Conservation (phyloP, 2,329 filamentous ascomycete species). For the Alternaria angustiovoidea region DNA sequence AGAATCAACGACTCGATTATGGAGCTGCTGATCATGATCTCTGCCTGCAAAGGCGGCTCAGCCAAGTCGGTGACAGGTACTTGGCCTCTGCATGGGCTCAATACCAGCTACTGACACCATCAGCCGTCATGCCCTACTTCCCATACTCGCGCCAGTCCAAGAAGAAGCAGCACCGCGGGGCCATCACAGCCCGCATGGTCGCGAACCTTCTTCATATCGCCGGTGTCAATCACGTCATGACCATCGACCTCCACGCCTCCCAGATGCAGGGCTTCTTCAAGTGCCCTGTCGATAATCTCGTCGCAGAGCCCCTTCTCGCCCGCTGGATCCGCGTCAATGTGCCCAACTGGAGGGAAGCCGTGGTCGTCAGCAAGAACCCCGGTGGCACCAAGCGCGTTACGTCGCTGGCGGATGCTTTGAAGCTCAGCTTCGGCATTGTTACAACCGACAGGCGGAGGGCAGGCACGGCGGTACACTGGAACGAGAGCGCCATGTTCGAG, state of each 20-base stretch:
- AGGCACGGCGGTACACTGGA: slow-evolving; percentile 64
- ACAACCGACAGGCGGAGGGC: slow-evolving; percentile 73
- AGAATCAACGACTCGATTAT: slow-evolving; percentile 98
- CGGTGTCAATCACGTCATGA: slow-evolving; percentile 96
- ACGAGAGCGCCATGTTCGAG: slow-evolving; percentile 77
- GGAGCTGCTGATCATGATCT: slow-evolving; percentile 99
- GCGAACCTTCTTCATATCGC: slow-evolving; percentile 93
- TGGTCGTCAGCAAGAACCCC: slow-evolving; percentile 97
- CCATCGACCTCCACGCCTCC: slow-evolving; percentile 88
- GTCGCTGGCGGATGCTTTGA: slow-evolving; percentile 91
- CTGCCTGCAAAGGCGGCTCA: slow-evolving; percentile 96
- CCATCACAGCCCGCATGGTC: slow-evolving; percentile 96
- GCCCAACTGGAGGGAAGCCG: slow-evolving; percentile 84
- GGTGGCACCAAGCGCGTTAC: slow-evolving; percentile 97
- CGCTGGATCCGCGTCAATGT: slow-evolving; percentile 95
- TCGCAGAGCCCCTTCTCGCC: slow-evolving; percentile 93
- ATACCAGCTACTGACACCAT: slow-evolving; percentile 20
- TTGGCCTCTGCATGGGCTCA: slow-evolving; percentile 39
- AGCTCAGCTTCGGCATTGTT: slow-evolving; percentile 97
- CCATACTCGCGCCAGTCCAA: slow-evolving; percentile 99
- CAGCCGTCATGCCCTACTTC: slow-evolving; percentile 91
- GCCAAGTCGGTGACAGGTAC: slow-evolving; percentile 95
- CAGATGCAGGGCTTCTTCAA: slow-evolving; percentile 99
- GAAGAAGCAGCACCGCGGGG: slow-evolving; percentile 96
- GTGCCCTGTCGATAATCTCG: slow-evolving; percentile 95